Percentiles rank a stretch among this genome's conserved stretches.
Conservation (phyloP, 768 basidiomycete genomes). For the Trametes gibbosa region DNA sequence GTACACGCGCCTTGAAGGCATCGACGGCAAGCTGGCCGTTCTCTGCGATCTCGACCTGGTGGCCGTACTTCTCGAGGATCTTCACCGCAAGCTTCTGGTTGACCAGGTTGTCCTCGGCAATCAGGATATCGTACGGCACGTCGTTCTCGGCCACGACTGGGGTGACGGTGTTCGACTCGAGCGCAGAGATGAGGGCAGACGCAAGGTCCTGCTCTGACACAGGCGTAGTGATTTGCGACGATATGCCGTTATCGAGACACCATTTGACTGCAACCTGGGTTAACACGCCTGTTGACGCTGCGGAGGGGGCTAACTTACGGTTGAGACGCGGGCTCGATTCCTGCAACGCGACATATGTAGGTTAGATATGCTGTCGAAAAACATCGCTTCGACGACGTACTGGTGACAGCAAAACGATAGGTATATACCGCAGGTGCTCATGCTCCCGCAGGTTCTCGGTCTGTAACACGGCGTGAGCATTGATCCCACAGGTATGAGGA, state of each 20-base stretch:
- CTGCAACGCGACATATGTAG: constrained; percentile 6
- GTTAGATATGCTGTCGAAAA: background rate
- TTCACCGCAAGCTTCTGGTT: constrained; percentile 96
- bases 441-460: constrained; percentile 88
- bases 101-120: constrained; percentile 96
- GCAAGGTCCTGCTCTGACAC: constrained; percentile 85
- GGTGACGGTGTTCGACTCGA: constrained; percentile 92
- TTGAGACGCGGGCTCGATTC: constrained; percentile 68
- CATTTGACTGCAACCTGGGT: constrained; percentile 69
- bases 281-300: constrained; percentile 20
- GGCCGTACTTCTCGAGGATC: constrained; percentile 94
- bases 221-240: constrained; percentile 91
- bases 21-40: constrained; percentile 94
- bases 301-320: constrained; percentile 44
- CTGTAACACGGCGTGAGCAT: constrained; percentile 37
- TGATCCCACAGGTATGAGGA: constrained; percentile 1
- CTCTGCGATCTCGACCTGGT: constrained; percentile 94
- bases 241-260: constrained; percentile 95
- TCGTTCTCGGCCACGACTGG: constrained; percentile 85
- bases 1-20: constrained; percentile 77
- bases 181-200: constrained; percentile 87
- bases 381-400: constrained; percentile 28
- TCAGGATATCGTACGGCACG: constrained; percentile 84
- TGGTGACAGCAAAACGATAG: constrained; percentile 87
- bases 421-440: constrained; percentile 95